phyloP scores from a whole-genome alignment of 1,284 basidiomycete genomes.

The Rhodotorula glutinis region DNA sequence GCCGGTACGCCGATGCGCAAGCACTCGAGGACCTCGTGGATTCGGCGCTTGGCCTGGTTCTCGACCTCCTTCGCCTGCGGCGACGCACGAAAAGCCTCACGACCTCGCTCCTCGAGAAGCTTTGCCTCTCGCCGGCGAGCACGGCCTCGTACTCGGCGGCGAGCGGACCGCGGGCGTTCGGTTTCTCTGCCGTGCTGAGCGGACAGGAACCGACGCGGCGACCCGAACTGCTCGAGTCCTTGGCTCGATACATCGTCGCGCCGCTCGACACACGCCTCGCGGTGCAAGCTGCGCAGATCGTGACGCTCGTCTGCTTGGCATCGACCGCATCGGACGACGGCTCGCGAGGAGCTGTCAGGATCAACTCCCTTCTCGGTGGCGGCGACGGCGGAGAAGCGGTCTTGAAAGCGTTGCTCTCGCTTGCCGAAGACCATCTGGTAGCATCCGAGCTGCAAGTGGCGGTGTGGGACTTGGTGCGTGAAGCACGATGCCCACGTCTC shows the following conservation, averaged over 20 bases:
- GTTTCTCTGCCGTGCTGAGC: neutral
- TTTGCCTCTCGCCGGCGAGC: slow-evolving; percentile 30
- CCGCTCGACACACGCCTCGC: slow-evolving; percentile 21
- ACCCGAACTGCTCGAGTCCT: slow-evolving; percentile 25
- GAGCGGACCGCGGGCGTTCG: slow-evolving; percentile 5
- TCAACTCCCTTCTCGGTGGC: slow-evolving; percentile 46
- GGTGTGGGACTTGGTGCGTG: slow-evolving; percentile 61
- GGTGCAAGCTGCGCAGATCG: slow-evolving; percentile 19
- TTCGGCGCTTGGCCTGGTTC: slow-evolving; percentile 61
- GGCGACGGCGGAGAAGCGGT: slow-evolving; percentile 44
- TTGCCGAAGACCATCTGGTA: slow-evolving; percentile 55
- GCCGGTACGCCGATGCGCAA: slow-evolving; percentile 65
- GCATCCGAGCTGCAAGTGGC: slow-evolving; percentile 65
- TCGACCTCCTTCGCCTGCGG: slow-evolving; percentile 63
- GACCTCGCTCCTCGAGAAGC: slow-evolving; percentile 67
- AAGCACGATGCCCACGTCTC: slow-evolving; percentile 66
- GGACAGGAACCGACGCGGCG: neutral
- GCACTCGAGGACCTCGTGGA: slow-evolving; percentile 66
- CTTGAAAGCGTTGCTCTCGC: slow-evolving; percentile 39
- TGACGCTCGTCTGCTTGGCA: slow-evolving; percentile 24
- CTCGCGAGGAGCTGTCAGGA: slow-evolving; percentile 14
- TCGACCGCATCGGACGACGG: neutral
- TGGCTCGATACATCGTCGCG: slow-evolving; percentile 21
- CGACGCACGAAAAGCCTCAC: slow-evolving; percentile 50
- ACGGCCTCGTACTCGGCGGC: neutral